phyloP scores from a whole-genome alignment of 1,284 basidiomycete genomes.

The Bondarzewia mesenterica region DNA sequence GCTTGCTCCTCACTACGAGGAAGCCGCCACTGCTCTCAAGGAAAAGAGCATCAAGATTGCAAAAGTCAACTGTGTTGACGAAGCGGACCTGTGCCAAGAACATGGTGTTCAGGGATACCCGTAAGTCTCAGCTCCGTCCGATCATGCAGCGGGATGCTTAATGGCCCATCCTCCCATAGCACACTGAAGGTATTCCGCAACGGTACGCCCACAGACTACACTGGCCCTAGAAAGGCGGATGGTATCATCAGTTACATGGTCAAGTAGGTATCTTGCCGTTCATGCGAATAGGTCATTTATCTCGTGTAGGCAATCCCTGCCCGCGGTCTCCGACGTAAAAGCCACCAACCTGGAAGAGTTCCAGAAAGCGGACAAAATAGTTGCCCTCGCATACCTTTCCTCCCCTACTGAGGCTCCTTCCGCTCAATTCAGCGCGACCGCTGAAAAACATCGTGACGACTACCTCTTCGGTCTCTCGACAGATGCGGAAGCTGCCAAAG shows the following conservation, averaged over 20 bases:
- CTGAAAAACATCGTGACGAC: constrained; percentile 85
- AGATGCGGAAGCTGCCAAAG: constrained; percentile 60
- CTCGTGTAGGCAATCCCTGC: constrained; percentile 95
- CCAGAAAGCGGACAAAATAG: constrained; percentile 85
- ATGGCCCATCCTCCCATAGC: constrained; percentile 25
- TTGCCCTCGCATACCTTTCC: constrained; percentile 80
- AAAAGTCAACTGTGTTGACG: constrained; percentile 92
- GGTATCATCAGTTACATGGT: constrained; percentile 97
- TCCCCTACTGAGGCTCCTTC: constrained; percentile 60
- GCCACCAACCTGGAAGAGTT: constrained; percentile 78
- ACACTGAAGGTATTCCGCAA: constrained; percentile 90
- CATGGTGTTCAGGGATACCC: constrained; percentile 90
- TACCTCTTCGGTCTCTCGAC: constrained; percentile 88
- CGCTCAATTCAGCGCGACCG: constrained; percentile 69
- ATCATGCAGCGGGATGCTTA: neutral
- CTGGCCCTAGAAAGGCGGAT: constrained; percentile 88
- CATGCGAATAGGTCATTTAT: too few species aligned
- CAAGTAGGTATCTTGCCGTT: constrained; percentile 60
- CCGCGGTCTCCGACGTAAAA: constrained; percentile 85
- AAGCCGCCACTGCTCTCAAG: constrained; percentile 90
- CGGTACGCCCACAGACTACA: constrained; percentile 75
- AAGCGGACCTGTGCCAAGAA: constrained; percentile 79
- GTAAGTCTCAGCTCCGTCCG: constrained; percentile 37
- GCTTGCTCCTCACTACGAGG: constrained; percentile 90
- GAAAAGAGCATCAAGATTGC: constrained; percentile 86